Percentiles rank a stretch among this genome's conserved stretches.
Evolutionary conservation across 2,329 filamentous ascomycete species (phyloP).

Genomic region (Neonectria neomacrospora): DNA sequence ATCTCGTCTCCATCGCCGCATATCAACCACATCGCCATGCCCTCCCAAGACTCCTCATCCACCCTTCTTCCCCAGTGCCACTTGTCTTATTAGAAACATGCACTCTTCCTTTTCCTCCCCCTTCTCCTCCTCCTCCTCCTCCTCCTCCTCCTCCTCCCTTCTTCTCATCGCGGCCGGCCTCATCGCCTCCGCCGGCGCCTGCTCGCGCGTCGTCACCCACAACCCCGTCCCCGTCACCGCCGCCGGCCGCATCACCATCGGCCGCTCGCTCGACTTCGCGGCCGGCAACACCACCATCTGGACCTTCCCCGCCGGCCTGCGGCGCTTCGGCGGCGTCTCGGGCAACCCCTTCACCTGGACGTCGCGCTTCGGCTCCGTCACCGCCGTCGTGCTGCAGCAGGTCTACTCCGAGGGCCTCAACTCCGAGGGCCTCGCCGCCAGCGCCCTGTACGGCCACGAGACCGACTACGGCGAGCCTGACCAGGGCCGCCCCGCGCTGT

Average conservation of each 20-base stretch:
- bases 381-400: slow-evolving; percentile 30
- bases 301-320: slow-evolving; percentile 26
- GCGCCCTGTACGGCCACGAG: slow-evolving; percentile 38
- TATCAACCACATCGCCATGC: background rate
- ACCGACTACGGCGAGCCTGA: slow-evolving; percentile 31
- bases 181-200: slow-evolving; percentile 13
- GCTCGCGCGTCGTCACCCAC: slow-evolving; percentile 21
- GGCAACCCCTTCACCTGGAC: slow-evolving; percentile 29
- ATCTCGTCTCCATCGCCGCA: background rate
- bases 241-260: slow-evolving; percentile 11
- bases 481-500: slow-evolving; percentile 14
- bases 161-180: slow-evolving; percentile 3
- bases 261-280: slow-evolving; percentile 31
- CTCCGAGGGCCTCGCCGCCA: slow-evolving; percentile 25
- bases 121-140: slow-evolving; percentile 7
- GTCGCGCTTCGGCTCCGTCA: slow-evolving; percentile 26
- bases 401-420: slow-evolving; percentile 32
- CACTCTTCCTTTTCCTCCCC: slow-evolving; percentile 4
- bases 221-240: too few species aligned
- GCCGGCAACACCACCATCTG: slow-evolving; percentile 26
- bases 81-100: slow-evolving; percentile 5
- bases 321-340: slow-evolving; percentile 25
- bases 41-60: background rate
- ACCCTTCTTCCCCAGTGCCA: background rate
- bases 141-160: background rate